Base-by-base conservation (phyloP, 2,329 filamentous ascomycete genomes). In the Phyllosticta capitalensis region DNA sequence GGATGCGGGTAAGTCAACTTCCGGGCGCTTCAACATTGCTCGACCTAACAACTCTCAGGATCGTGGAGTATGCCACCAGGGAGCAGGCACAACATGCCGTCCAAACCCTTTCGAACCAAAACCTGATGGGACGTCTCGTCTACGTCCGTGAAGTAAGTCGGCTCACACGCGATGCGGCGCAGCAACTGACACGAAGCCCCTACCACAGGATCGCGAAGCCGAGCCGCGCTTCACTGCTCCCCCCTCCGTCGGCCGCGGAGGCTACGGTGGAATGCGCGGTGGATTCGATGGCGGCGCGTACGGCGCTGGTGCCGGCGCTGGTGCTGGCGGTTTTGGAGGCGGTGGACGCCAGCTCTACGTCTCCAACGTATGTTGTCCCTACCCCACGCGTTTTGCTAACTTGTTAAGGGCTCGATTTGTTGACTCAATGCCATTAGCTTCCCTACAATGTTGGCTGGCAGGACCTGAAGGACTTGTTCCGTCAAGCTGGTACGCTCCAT, bases 51-150 rank as follows among this genome's bases (percentile, higher is more conserved):
- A 64, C 49, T 30, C 38, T 17, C 66, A 96, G 91, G 82, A 99
- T 99, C 90, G 94, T 99, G 87, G 94, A 99, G 88, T 99, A 99
- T 86, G 92, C 92, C 76, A 96, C 92, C 71, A 90, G 92, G 85
- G 94, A 99, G 73, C 91, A 99, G 88, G 94, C 94, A 74, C 94
- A 97, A 78, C 88, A 90, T 76, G 94, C 94, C 72, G 94, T 99
- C 79, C 87, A 89, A 76, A 94, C 91, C 73, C 89, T 99, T 78
- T 96, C 92, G 84, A 99, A 99, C 81, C 92, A 96, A 78, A 96
- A 95, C 75, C 82, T 99, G 63, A 97, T 97, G 92, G 94, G 94
- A 62, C 87, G 94, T 76, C 88, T 99, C 69, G 91, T 99, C 74
- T 99, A 99, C 75, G 94, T 99, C 75, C 89, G 94, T 78, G 94